Percentiles rank a stretch among this genome's conserved stretches.
Conservation (phyloP, 148 eudicot genomes). For the Simmondsia chinensis region DNA sequence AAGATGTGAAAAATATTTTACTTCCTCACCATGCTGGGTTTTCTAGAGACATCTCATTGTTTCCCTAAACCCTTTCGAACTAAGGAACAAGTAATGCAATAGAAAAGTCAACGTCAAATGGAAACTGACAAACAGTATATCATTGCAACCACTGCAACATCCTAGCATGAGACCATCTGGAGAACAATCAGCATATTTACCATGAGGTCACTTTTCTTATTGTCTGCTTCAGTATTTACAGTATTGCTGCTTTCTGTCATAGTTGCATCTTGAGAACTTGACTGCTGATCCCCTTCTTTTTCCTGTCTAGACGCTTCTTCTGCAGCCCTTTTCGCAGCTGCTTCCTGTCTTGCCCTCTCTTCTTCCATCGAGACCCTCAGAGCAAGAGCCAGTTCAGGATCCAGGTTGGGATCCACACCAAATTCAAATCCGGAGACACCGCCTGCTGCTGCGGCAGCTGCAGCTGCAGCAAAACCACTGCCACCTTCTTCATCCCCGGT, state of each 20-base stretch:
- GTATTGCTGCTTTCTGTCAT: slow-evolving; percentile 69
- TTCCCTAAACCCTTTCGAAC: too few species aligned
- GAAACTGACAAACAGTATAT: too few species aligned
- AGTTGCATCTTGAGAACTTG: slow-evolving; percentile 66
- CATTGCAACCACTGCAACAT: not conserved
- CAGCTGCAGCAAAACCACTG: slow-evolving; percentile 91
- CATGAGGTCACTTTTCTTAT: slow-evolving; percentile 48
- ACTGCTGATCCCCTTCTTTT: slow-evolving; percentile 51
- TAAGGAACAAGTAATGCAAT: too few species aligned
- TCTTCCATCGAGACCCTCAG: slow-evolving; percentile 98
- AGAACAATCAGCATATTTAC: too few species aligned
- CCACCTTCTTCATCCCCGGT: slow-evolving; percentile 97
- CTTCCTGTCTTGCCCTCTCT: slow-evolving; percentile 99
- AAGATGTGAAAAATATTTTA: too few species aligned
- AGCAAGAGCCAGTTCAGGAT: slow-evolving; percentile 98
- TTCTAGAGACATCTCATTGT: too few species aligned
- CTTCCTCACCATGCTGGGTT: too few species aligned
- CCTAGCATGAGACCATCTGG: too few species aligned
- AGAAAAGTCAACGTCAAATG: too few species aligned
- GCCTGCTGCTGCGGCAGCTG: slow-evolving; percentile 92
- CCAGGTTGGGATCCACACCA: slow-evolving; percentile 97
- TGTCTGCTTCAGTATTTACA: slow-evolving; percentile 48
- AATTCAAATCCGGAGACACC: slow-evolving; percentile 91
- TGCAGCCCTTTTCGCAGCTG: slow-evolving; percentile 95
- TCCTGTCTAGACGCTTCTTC: slow-evolving; percentile 67